phyloP scores from a whole-genome alignment of 768 basidiomycete genomes.

The Wakefieldia striispora region DNA sequence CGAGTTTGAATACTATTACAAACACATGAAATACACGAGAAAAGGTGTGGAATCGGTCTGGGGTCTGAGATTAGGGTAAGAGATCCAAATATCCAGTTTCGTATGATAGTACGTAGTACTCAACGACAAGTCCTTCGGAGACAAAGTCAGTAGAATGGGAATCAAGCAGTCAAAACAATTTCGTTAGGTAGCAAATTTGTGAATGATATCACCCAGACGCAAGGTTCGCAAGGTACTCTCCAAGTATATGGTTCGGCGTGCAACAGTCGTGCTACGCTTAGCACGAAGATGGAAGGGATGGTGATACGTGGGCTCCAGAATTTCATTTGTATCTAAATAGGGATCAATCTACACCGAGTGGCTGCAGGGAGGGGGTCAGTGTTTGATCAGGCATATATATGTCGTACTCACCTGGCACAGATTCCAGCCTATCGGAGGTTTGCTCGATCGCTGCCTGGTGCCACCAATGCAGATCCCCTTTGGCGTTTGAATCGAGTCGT shows the following conservation, averaged over 20 bases:
- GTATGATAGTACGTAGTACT: neutral
- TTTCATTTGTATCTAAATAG: constrained; percentile 10
- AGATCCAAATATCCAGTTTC: neutral
- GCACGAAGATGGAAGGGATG: neutral
- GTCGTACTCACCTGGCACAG: constrained; percentile 16
- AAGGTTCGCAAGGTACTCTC: neutral
- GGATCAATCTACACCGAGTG: neutral
- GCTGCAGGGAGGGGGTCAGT: neutral
- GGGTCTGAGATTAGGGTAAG: neutral
- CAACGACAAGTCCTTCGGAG: neutral
- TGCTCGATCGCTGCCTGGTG: constrained; percentile 13
- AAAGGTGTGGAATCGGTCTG: neutral
- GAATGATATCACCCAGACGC: constrained; percentile 11
- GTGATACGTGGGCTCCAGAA: neutral
- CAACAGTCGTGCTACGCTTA: neutral
- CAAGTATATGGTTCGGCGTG: constrained; percentile 5
- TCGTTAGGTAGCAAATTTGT: constrained; percentile 3
- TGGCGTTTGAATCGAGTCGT: constrained; percentile 2
- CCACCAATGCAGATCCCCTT: constrained; percentile 4
- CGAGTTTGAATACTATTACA: neutral
- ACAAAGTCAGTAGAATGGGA: neutral
- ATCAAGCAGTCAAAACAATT: neutral
- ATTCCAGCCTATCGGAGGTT: constrained; percentile 3
- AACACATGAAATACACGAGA: constrained; percentile 4
- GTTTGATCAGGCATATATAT: constrained; percentile 8